Base-by-base conservation (phyloP, 768 basidiomycete species). In the Tricholoma matsutake region DNA sequence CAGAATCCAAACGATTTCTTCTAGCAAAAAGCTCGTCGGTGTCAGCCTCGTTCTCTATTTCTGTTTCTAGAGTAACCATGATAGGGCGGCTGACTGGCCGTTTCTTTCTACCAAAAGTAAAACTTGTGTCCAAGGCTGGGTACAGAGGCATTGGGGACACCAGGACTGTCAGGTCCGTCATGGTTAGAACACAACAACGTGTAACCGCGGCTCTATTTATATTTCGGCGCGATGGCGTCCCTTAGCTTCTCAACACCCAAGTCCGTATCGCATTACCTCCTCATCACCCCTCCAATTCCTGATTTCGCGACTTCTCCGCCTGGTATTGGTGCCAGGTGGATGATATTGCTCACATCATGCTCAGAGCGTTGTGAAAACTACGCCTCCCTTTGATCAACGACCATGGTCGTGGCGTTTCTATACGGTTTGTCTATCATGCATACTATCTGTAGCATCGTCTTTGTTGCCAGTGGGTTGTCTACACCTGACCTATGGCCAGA, bases 111-210 rank as follows among this genome's bases (percentile, higher is more conserved):
- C 74, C 70, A 59, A 78, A 78, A 1, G 71, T 64, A 54, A 78
- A 76, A 47, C 69, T 65, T 51, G 61, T 57, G 11, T 68, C 69
- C 45, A 73, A 71, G 41, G 68, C 63, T 34, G 79, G 77, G 62
- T 78, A 75, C 52, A 81, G 69, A 32, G 79, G 78, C 18, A 76
- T 75, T 2, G 81, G 80, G n/a, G 80, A 77, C 43, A 82, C 73
- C 49, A 84, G 77, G 29, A 83, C 80, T 1, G 82, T 83, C 18
- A 83, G 75, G 69, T 83, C 83, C 4, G 82, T 75, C 81, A 83
- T 83, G 41, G 65, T 65, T 64, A 16, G 35, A 10, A 9, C 35
- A 45, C 18, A 10, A 22, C 43, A 6, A 43, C 41, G 18, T n/a
- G n/a, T n/a, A n/a, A n/a, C n/a, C n/a, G n/a, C n/a, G n/a, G n/a